These are phyloP conservation scores for Uncinocarpus reesii DNA, from an alignment of 2,329 filamentous ascomycete species.

Conservation along the genomic window DNA sequence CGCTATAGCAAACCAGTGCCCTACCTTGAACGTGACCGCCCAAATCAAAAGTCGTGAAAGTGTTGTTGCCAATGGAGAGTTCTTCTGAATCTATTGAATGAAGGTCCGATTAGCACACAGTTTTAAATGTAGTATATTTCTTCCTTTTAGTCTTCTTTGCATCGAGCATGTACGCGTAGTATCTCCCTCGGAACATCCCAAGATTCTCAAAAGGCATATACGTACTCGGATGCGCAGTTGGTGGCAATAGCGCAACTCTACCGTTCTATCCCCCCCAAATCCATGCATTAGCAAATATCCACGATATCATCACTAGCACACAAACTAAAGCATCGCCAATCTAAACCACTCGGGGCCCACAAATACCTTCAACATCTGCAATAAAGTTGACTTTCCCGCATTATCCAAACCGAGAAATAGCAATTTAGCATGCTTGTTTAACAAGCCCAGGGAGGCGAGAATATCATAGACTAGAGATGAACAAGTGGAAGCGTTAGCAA, in stretches of 20 bases:
- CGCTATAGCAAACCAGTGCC: slow-evolving; percentile 27
- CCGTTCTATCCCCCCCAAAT: slow-evolving; percentile 55
- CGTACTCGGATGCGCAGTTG: slow-evolving; percentile 83
- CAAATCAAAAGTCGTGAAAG: slow-evolving; percentile 89
- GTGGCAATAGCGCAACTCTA: slow-evolving; percentile 80
- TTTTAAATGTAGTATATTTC: background rate
- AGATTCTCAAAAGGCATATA: slow-evolving; percentile 18
- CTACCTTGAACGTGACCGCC: slow-evolving; percentile 82
- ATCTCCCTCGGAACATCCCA: too few relatives aligned
- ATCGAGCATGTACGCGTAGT: too few relatives aligned
- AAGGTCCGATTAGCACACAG: background rate
- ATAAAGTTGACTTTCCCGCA: slow-evolving; percentile 83
- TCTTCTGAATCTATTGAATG: slow-evolving; percentile 66
- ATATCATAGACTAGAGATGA: slow-evolving; percentile 66
- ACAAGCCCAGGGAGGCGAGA: slow-evolving; percentile 72
- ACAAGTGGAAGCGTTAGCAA: background rate
- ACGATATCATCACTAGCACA: background rate
- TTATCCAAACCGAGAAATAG: slow-evolving; percentile 90
- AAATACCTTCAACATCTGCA: slow-evolving; percentile 86
- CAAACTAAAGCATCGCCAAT: background rate
- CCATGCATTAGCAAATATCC: slow-evolving; percentile 14
- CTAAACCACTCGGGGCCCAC: background rate
- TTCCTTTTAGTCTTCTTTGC: background rate
- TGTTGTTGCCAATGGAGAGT: slow-evolving; percentile 82
- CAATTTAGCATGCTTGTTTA: slow-evolving; percentile 94